Base-by-base conservation (phyloP, 2,329 filamentous ascomycete species). In the Sordariomycetes sp. region DNA sequence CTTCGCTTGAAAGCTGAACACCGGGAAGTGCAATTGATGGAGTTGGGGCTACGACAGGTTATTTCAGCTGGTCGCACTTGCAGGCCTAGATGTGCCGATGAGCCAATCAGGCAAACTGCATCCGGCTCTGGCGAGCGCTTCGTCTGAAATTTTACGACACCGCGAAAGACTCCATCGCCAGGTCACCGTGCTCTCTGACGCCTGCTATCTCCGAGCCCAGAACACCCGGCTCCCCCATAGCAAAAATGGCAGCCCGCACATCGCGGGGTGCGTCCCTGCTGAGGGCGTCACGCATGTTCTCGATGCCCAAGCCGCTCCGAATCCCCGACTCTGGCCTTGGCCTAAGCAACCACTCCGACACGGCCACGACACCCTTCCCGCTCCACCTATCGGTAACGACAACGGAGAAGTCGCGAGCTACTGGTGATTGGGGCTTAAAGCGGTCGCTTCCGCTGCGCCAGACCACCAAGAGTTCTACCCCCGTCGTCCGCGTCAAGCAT, bases 351-450 rank as follows among this genome's bases (percentile, higher is more conserved):
- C 71, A 70, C 60, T 70, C 70, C 36, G 60, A 64, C n/a, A 71
- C 70, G 54, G 70, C 70, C 65, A 97, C 92, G 15, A 77, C 81
- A 60, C 80, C 82, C 34, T 87, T 86, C 70, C 92, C 92, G n/a
- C 90, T 84, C 56, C 81, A 87, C 68, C 88, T 94, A 67, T 82
- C 90, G 60, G 87, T 97, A 66, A 85, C 86, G 15, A 91, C 90
- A 0, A 86, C 90, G 6, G 74, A 79, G 52, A 78, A 83, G 20
- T 91, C 90, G 8, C 79, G 89, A 25, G 74, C 77, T 48, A 82
- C 82, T 65, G 92, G 92, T 39, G 92, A 97, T 66, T 97, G 92
- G 91, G 92, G 92, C 15, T 75, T 96, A 64, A 97, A 97, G 74
- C 79, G 92, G 57, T 78, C 90, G 1, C 76, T 97, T 6, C 92